Percentiles rank a stretch among this genome's conserved stretches.
Conservation (phyloP, 192 early-diverging fungal genomes). For the Chytriomyces sp. region DNA sequence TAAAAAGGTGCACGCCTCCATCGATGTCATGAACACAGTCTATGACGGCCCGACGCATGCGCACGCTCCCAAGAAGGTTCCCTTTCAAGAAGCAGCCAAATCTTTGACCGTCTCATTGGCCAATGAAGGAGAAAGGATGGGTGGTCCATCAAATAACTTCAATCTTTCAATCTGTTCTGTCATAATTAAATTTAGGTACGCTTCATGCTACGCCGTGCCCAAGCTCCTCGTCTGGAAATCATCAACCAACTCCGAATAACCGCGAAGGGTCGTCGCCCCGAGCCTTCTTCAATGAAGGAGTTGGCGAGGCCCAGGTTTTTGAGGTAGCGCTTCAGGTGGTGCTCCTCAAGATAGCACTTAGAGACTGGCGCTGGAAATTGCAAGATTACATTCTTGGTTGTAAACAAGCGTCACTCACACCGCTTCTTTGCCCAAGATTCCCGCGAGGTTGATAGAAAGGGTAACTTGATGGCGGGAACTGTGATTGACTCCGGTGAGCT, state of each 20-base stretch:
- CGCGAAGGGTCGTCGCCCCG: conserved; percentile 38
- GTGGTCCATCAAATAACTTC: conserved; percentile 19
- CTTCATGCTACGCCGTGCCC: conserved; percentile 45
- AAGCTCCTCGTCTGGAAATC: conserved; percentile 49
- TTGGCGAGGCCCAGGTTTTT: conserved; percentile 56
- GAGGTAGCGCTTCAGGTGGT: conserved; percentile 51
- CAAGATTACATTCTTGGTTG: conserved; percentile 55
- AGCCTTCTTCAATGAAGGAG: conserved; percentile 73
- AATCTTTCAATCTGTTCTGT: conserved; percentile 41
- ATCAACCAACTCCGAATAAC: conserved; percentile 45
- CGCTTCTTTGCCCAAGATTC: conserved; percentile 70
- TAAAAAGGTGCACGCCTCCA: conserved; percentile 14
- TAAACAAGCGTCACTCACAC: conserved; percentile 62
- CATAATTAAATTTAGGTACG: conserved; percentile 58
- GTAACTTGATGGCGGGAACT: conserved; percentile 84
- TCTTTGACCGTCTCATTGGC: neutral
- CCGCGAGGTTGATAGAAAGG: conserved; percentile 65
- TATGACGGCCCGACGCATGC: conserved; percentile 30
- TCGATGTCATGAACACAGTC: neutral
- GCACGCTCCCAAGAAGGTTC: conserved; percentile 27
- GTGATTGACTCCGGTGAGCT: conserved; percentile 54
- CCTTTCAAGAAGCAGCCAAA: conserved; percentile 13
- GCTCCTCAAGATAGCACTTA: conserved; percentile 51
- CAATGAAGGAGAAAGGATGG: conserved; percentile 8
- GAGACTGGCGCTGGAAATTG: conserved; percentile 29